These are phyloP conservation scores for Candida ovalis DNA, from an alignment of 805 yeast species.

Conservation along the genomic window DNA sequence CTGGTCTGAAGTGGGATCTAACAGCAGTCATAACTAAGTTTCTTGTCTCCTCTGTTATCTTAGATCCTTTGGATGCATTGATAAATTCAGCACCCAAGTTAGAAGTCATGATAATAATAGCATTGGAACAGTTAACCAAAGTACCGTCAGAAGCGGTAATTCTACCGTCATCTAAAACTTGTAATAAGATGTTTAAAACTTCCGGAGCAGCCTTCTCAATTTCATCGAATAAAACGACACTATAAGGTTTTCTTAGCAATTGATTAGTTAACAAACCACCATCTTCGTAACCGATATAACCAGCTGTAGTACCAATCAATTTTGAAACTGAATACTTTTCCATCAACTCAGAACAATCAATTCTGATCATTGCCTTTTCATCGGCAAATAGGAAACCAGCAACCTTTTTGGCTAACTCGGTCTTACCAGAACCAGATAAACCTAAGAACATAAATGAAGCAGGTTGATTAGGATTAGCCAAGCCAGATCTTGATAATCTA, in stretches of 20 bases:
- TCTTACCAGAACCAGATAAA: conserved; percentile 96
- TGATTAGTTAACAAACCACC: conserved; percentile 97
- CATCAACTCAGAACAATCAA: conserved; percentile 93
- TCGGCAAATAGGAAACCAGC: conserved; percentile 96
- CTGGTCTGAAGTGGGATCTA: conserved; percentile 90
- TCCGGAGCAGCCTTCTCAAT: conserved; percentile 99
- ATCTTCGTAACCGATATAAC: conserved; percentile 94
- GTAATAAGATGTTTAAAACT: conserved; percentile 86
- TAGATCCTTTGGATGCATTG: conserved; percentile 56
- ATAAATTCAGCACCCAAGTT: conserved; percentile 94
- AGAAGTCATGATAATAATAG: conserved; percentile 93
- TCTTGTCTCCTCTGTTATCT: conserved; percentile 64
- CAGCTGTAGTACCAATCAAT: conserved; percentile 95
- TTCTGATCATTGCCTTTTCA: conserved; percentile 94
- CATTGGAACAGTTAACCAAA: conserved; percentile 86
- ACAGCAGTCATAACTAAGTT: conserved; percentile 82
- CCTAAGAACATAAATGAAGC: conserved; percentile 94
- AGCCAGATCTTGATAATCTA: conserved; percentile 87
- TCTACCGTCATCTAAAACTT: conserved; percentile 94
- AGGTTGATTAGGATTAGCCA: conserved; percentile 95
- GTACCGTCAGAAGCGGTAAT: conserved; percentile 94
- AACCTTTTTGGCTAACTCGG: conserved; percentile 93
- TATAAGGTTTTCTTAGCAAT: conserved; percentile 85
- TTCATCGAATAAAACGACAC: conserved; percentile 95
- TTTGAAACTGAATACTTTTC: conserved; percentile 96